A percentile compares a stretch with the other conserved stretches of the same genome.
Conservation (phyloP, 441 rosid species). For the Capsella rubella region DNA sequence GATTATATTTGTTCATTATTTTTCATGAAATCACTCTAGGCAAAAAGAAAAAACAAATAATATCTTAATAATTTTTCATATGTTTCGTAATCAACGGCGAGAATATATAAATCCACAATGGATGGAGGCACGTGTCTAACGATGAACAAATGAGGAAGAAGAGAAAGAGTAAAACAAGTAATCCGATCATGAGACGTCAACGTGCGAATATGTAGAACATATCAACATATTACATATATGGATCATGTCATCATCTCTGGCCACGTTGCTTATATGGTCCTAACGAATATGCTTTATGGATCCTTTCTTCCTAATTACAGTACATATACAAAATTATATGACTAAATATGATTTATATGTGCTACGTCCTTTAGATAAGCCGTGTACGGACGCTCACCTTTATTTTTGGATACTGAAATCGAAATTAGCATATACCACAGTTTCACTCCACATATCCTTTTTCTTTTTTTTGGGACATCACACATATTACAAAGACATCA, state of each 20-base stretch:
- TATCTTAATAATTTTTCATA: not conserved
- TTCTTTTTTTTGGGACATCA: no score
- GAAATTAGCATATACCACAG: conserved; percentile 26
- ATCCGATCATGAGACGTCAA: conserved; percentile 6
- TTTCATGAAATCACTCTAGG: not conserved
- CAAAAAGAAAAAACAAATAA: no score
- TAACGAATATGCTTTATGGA: conserved; percentile 40
- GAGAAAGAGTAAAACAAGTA: conserved; percentile 36
- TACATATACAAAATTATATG: not conserved
- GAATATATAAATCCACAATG: not conserved
- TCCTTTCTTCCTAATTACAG: conserved; percentile 18
- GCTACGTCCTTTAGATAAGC: conserved; percentile 32
- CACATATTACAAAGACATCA: no score
- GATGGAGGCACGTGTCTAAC: conserved; percentile 19
- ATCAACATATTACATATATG: not conserved
- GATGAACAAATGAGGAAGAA: conserved; percentile 22
- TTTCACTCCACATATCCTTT: not conserved
- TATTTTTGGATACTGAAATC: not conserved
- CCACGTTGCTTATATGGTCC: conserved; percentile 33
- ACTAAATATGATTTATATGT: not conserved
- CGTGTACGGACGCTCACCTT: conserved; percentile 24
- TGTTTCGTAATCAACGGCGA: conserved; percentile 21
- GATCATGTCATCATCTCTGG: conserved; percentile 26
- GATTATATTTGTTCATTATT: no score
- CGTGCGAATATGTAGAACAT: conserved; percentile 30